phyloP scores from a whole-genome alignment of 805 yeast genomes.

The Ogataea pilisensis region DNA sequence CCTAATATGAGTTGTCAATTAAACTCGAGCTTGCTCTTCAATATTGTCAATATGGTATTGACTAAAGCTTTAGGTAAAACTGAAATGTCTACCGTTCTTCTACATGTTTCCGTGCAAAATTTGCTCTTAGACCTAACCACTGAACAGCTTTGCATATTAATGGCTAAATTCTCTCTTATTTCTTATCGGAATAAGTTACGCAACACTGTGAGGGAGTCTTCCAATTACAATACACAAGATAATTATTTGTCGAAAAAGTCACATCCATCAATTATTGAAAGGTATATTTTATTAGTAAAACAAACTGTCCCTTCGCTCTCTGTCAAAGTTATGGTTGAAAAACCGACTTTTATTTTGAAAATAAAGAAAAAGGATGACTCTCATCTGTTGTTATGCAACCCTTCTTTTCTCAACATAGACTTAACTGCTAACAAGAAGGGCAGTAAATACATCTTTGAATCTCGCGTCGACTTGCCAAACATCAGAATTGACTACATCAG shows the following conservation, averaged over 20 bases:
- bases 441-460: slow-evolving; percentile 4
- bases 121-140: slow-evolving; percentile 42
- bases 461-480: slow-evolving; percentile 21
- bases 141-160: slow-evolving; percentile 34
- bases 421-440: slow-evolving; percentile 6
- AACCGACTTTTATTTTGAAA: slow-evolving; percentile 26
- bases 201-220: neutral
- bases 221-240: neutral
- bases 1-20: slow-evolving; percentile 25
- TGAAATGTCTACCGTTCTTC: slow-evolving; percentile 31
- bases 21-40: slow-evolving; percentile 18
- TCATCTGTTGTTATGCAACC: slow-evolving; percentile 18
- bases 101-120: slow-evolving; percentile 39
- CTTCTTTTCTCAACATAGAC: slow-evolving; percentile 22
- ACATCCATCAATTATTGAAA: neutral
- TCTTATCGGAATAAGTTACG: slow-evolving; percentile 1
- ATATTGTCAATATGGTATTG: slow-evolving; percentile 12
- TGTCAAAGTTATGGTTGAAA: slow-evolving; percentile 23
- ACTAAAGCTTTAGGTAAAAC: slow-evolving; percentile 14
- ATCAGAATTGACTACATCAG: slow-evolving; percentile 18
- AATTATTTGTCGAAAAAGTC: too few species aligned
- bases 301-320: slow-evolving; percentile 19
- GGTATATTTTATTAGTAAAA: neutral
- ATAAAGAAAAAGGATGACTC: slow-evolving; percentile 9
- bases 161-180: slow-evolving; percentile 7